Evolutionary conservation across 2,329 filamentous ascomycete species (phyloP).

Genomic region (Fusarium dlaminii): DNA sequence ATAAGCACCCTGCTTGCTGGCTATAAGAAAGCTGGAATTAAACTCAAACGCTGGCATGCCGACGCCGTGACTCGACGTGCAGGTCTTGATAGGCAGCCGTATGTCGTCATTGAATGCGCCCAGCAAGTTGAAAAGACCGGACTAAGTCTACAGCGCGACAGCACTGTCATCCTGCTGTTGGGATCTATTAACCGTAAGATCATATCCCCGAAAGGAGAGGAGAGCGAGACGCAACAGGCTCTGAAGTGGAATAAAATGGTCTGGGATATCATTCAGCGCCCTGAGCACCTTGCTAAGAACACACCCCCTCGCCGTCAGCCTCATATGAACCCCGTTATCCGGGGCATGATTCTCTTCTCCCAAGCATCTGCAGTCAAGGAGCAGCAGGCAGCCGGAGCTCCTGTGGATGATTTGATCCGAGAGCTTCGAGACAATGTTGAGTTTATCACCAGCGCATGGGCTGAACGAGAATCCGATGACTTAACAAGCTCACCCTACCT

Average conservation of each 20-base stretch:
- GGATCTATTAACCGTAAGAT: conserved; percentile 51
- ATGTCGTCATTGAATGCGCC: conserved; percentile 60
- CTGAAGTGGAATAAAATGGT: conserved; percentile 58
- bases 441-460: conserved; percentile 43
- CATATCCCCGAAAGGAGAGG: conserved; percentile 35
- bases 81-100: conserved; percentile 53
- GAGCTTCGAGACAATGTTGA: conserved; percentile 45
- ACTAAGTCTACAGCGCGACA: conserved; percentile 53
- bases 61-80: conserved; percentile 55
- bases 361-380: conserved; percentile 41
- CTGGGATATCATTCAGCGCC: conserved; percentile 59
- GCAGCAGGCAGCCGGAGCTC: conserved; percentile 36
- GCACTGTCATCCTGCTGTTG: conserved; percentile 49
- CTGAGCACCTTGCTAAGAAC: conserved; percentile 47
- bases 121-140: conserved; percentile 58
- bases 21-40: conserved; percentile 54
- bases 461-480: conserved; percentile 24
- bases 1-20: conserved; percentile 62
- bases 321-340: conserved; percentile 42
- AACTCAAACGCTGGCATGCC: conserved; percentile 48
- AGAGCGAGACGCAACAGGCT: conserved; percentile 52
- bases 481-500: conserved; percentile 39
- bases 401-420: conserved; percentile 38
- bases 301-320: conserved; percentile 30
- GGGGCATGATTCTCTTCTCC: conserved; percentile 46